phyloP scores from a whole-genome alignment of 2,329 filamentous ascomycete genomes.

The Monilinia fructigena region DNA sequence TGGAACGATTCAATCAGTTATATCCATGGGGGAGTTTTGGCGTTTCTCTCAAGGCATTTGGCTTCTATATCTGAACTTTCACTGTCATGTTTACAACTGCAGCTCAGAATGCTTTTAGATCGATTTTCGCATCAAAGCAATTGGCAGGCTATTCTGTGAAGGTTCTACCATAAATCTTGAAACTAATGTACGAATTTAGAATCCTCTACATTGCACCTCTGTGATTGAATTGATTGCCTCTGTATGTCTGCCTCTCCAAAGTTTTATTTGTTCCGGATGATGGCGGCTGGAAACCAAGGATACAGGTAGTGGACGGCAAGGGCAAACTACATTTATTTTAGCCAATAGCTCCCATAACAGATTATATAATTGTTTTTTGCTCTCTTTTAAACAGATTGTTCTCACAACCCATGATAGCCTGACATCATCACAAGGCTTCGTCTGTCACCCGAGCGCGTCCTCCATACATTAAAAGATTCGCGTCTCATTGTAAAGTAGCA shows the following conservation, averaged over 20 bases:
- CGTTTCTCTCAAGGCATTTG: conserved; percentile 11
- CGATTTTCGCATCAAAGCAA: not conserved
- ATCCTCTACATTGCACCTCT: not conserved
- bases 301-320: not conserved
- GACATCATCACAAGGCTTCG: conserved; percentile 25
- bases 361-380: not conserved
- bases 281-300: not conserved
- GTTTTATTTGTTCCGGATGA: not conserved
- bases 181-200: conserved; percentile 14
- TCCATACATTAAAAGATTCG: conserved; percentile 15
- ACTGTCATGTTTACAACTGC: conserved; percentile 4
- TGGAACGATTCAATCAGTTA: conserved; percentile 15
- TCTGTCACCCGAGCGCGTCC: conserved; percentile 19
- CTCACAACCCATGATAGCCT: conserved; percentile 9
- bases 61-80: conserved; percentile 13
- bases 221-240: conserved; percentile 1
- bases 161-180: not conserved
- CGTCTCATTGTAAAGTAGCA: conserved; percentile 16
- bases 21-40: conserved; percentile 25
- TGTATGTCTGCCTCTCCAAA: not conserved
- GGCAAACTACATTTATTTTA: conserved; percentile 3
- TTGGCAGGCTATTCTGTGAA: not conserved
- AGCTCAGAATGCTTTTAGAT: conserved; percentile 12
- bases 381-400: not conserved
- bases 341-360: not conserved